Evolutionary conservation across 2,329 filamentous ascomycete genomes (phyloP), one percentile per base, ranked within the genome.

Genomic region (Aspergillus pseudoglaucus): DNA sequence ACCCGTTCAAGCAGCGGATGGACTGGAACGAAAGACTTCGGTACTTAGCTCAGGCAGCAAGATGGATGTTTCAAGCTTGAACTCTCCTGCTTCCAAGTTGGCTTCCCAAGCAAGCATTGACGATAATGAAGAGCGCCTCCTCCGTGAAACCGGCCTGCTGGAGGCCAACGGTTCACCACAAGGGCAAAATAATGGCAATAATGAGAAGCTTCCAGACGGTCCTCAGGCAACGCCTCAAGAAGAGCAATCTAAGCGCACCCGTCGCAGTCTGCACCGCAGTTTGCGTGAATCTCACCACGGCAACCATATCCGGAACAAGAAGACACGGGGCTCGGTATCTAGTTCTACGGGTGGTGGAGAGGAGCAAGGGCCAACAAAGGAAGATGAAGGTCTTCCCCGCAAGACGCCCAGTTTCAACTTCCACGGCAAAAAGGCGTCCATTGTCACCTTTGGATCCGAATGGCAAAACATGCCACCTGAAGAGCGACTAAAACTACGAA

Each of bases 391-490:
- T 9, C 76, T 98, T 10, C 76, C 86, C 6, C 83, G 93, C 42
- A 85, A 86, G 10, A 82, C 87, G 10, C 89, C 89, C 4, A 95
- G 88, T 59, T 98, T 98, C 66, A 95, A 93, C 3, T 84, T 98
- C 3, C 93, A 98, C 62, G 91, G 93, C 51, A 98, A 97, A 74
- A 97, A 98, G 69, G 93, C 93, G 2, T 95, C 90, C 1, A 88
- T 98, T 47, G 88, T 98, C 57, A 94, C 88, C n/a, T 94, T 98
- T 64, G 90, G 90, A 7, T 83, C 84, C n/a, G 91, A 95, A 58
- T 84, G 95, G 73, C 85, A 91, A 60, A 85, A 80, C 50, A 81
- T 90, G 69, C 79, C 84, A 1, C 78, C 82, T 0, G 87, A 91
- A 51, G 86, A 90, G 60, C 82, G 84, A 33, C 71, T 88, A 38